A percentile compares a stretch with the other conserved stretches of the same genome.
These are phyloP conservation scores for Mucor racemosus DNA, from an alignment of 371 early-diverging fungal species.

Conservation along the genomic window DNA sequence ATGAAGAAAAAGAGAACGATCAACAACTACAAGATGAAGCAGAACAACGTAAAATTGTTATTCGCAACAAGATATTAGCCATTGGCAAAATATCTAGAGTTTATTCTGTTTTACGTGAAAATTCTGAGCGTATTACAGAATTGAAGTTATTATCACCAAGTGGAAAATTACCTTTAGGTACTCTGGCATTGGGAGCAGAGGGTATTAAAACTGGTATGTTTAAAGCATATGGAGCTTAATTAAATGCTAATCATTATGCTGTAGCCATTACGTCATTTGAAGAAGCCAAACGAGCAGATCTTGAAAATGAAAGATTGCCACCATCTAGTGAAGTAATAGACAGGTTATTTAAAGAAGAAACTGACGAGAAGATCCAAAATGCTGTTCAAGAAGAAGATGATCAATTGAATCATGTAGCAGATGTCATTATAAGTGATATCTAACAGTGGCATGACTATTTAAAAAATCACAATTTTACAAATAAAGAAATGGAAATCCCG, in stretches of 20 bases:
- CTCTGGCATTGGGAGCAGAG: slow-evolving; percentile 86
- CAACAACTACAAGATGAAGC: slow-evolving; percentile 30
- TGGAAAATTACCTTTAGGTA: slow-evolving; percentile 80
- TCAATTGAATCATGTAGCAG: slow-evolving; percentile 47
- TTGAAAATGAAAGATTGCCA: slow-evolving; percentile 92
- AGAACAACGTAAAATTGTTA: slow-evolving; percentile 64
- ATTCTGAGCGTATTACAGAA: slow-evolving; percentile 90
- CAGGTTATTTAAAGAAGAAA: slow-evolving; percentile 50
- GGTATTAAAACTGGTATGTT: slow-evolving; percentile 81
- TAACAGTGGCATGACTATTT: background rate
- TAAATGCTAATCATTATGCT: background rate
- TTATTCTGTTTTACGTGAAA: slow-evolving; percentile 87
- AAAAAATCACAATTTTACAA: background rate
- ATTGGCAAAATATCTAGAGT: slow-evolving; percentile 88
- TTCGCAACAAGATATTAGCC: slow-evolving; percentile 91
- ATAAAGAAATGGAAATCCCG: background rate
- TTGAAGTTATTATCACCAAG: slow-evolving; percentile 87
- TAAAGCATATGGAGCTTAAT: background rate
- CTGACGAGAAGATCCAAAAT: slow-evolving; percentile 51
- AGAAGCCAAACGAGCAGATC: slow-evolving; percentile 88
- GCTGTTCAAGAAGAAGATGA: slow-evolving; percentile 54
- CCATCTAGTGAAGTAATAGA: slow-evolving; percentile 68
- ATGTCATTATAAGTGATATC: slow-evolving; percentile 40
- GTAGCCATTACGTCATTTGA: slow-evolving; percentile 88
- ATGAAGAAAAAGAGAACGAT: background rate